Percentiles rank a stretch among this genome's conserved stretches.
phyloP scores from a whole-genome alignment of 306 rosid genomes.

The Heteromeles arbutifolia region DNA sequence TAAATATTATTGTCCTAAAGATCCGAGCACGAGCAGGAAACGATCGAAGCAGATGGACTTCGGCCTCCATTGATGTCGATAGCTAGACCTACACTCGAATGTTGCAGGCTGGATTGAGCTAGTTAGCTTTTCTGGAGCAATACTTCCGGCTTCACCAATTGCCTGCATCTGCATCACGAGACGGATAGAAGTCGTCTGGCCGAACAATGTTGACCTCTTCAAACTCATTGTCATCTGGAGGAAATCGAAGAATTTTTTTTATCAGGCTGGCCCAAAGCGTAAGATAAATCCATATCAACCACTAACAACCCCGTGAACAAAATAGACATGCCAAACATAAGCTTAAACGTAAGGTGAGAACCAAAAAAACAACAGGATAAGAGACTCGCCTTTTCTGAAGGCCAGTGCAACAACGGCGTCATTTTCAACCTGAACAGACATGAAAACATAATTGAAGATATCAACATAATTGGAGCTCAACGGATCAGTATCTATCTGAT shows the following conservation, averaged over 20 bases:
- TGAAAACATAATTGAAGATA: not conserved
- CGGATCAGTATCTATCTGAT: not conserved
- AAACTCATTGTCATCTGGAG: conserved; percentile 72
- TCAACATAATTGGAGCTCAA: conserved; percentile 5
- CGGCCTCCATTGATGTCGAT: not conserved
- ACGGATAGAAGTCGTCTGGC: conserved; percentile 60
- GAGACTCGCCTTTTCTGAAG: conserved; percentile 59
- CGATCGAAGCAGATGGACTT: not conserved
- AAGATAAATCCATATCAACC: not conserved
- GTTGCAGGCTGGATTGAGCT: not conserved
- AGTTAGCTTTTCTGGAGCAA: conserved; percentile 3
- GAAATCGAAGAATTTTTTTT: not conserved
- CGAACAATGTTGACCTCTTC: conserved; percentile 68
- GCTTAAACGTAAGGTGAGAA: not conserved
- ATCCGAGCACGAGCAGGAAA: not conserved
- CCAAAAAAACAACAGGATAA: not conserved
- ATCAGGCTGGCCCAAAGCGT: not conserved
- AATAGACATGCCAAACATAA: not conserved
- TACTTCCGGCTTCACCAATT: conserved; percentile 38
- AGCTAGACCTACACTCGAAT: not conserved
- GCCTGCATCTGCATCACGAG: conserved; percentile 62
- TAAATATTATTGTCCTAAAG: not conserved
- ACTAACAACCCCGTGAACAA: not conserved
- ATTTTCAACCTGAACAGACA: conserved; percentile 66
- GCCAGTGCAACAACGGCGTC: conserved; percentile 83